Percentiles rank a stretch among this genome's conserved stretches.
phyloP scores from a whole-genome alignment of 495 filamentous ascomycete genomes.

The Cenococcum geophilum region DNA sequence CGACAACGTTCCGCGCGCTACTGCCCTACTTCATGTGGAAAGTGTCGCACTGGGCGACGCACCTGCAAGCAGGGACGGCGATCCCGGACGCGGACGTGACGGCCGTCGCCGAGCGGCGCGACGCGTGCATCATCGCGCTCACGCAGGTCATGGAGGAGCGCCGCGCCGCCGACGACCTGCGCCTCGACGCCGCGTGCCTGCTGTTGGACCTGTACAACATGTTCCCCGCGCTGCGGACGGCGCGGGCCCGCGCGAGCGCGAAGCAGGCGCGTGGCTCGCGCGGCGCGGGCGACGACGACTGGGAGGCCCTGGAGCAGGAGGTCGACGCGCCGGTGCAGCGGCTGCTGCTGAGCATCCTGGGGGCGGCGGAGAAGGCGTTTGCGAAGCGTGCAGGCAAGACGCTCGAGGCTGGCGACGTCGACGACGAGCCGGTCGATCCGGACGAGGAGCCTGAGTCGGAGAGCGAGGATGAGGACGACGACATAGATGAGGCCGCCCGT shows the following conservation, averaged over 20 bases:
- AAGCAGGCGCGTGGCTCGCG: neutral
- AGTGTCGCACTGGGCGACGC: constrained; percentile 36
- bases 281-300: constrained; percentile 49
- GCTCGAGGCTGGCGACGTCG: constrained; percentile 57
- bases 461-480: constrained; percentile 53
- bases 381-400: constrained; percentile 62
- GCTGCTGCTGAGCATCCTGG: constrained; percentile 66
- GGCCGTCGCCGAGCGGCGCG: constrained; percentile 51
- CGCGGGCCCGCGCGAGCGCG: constrained; percentile 12
- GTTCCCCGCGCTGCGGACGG: constrained; percentile 62
- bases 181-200: constrained; percentile 64
- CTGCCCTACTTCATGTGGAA: constrained; percentile 97
- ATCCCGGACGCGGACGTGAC: constrained; percentile 46
- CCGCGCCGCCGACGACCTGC: constrained; percentile 64
- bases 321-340: constrained; percentile 52
- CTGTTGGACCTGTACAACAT: constrained; percentile 76
- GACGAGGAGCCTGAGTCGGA: constrained; percentile 47
- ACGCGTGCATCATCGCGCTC: constrained; percentile 54
- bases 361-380: constrained; percentile 63
- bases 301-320: constrained; percentile 56
- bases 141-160: constrained; percentile 59
- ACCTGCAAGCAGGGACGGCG: constrained; percentile 40
- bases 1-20: constrained; percentile 61
- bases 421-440: constrained; percentile 40
- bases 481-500: constrained; percentile 14